A percentile compares a stretch with the other conserved stretches of the same genome.
Conservation (phyloP, 2,329 filamentous ascomycete genomes). For the Curvularia sp. region DNA sequence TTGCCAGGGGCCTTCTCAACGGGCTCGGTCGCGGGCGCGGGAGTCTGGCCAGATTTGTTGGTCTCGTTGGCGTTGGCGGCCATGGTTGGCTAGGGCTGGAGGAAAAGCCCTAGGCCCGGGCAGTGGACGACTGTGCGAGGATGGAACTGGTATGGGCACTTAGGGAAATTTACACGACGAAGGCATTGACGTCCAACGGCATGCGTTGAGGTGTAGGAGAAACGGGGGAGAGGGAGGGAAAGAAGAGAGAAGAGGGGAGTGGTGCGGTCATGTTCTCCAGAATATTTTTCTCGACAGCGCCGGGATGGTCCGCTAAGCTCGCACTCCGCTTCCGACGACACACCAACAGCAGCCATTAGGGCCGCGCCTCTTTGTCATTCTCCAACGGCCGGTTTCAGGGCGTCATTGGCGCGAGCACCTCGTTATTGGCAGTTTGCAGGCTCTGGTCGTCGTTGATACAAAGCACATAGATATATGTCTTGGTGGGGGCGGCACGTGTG, state of each 20-base stretch:
- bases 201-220: conserved; percentile 24
- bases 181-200: conserved; percentile 47
- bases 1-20: conserved; percentile 4
- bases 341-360: conserved; percentile 6
- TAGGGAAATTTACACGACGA: conserved; percentile 39
- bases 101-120: conserved; percentile 23
- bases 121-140: conserved; percentile 32
- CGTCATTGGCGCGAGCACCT: neutral
- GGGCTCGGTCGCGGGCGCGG: conserved; percentile 20
- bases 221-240: neutral
- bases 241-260: conserved; percentile 6
- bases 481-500: neutral
- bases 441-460: neutral
- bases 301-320: conserved; percentile 32
- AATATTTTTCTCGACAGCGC: conserved; percentile 39
- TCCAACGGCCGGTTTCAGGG: neutral
- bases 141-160: conserved; percentile 30
- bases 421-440: neutral
- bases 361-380: conserved; percentile 9
- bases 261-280: conserved; percentile 24
- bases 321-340: conserved; percentile 23
- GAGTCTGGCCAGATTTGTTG: conserved; percentile 46
- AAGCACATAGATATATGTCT: neutral
- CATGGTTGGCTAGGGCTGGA: conserved; percentile 34
- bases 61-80: conserved; percentile 48